Conservation (phyloP, 2,329 filamentous ascomycete genomes). For the Claviceps sp. region DNA sequence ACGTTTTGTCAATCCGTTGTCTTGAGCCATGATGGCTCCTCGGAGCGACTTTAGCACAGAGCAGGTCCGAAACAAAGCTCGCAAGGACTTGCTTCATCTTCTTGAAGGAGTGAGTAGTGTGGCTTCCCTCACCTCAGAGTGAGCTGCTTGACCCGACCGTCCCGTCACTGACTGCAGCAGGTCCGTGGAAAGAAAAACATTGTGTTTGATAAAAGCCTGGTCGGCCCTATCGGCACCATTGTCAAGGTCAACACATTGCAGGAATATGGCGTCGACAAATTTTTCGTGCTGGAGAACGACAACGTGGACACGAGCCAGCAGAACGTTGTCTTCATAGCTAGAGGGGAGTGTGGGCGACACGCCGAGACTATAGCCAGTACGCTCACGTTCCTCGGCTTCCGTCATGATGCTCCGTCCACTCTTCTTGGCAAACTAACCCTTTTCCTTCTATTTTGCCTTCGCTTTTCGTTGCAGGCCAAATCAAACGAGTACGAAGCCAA, state of each 20-base stretch:
- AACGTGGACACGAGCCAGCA: slow-evolving; percentile 90
- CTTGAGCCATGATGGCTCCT: slow-evolving; percentile 53
- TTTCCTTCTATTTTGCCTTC: not conserved
- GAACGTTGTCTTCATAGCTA: slow-evolving; percentile 87
- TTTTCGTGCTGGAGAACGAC: slow-evolving; percentile 91
- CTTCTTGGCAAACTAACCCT: slow-evolving; percentile 3
- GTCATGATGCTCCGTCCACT: not conserved
- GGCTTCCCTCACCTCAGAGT: slow-evolving; percentile 4
- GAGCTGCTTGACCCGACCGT: slow-evolving; percentile 2
- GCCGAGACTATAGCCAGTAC: slow-evolving; percentile 80
- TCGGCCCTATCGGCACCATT: slow-evolving; percentile 78
- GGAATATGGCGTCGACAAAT: slow-evolving; percentile 95
- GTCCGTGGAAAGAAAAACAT: slow-evolving; percentile 98
- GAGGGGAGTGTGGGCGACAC: slow-evolving; percentile 77
- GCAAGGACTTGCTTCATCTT: slow-evolving; percentile 78
- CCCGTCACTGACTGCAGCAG: slow-evolving; percentile 32
- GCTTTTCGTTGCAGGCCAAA: slow-evolving; percentile 52
- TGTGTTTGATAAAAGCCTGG: slow-evolving; percentile 80
- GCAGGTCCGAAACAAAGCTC: slow-evolving; percentile 66
- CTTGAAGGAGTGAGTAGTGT: slow-evolving; percentile 76
- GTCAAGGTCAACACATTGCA: slow-evolving; percentile 92
- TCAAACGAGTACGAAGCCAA: slow-evolving; percentile 77
- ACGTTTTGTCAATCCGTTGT: not conserved
- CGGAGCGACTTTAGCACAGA: slow-evolving; percentile 59
- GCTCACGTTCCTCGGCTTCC: slow-evolving; percentile 16